Evolutionary conservation across 129 eudicot genomes (phyloP).

Genomic region (Artemisia annua): DNA sequence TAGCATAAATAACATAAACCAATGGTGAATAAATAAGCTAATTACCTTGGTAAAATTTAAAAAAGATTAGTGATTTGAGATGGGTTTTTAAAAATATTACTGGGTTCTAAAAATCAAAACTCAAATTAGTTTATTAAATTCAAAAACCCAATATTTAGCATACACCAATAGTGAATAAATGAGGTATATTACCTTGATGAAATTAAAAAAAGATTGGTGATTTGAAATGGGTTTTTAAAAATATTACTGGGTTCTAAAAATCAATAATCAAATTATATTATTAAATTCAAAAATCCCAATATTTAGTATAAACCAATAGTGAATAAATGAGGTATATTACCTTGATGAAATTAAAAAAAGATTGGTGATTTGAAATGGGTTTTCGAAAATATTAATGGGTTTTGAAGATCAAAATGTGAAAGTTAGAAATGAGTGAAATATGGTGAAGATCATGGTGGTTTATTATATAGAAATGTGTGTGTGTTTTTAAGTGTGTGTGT

Average conservation of each 20-base stretch:
- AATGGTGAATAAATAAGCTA: neutral
- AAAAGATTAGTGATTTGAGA: slow-evolving; percentile 29
- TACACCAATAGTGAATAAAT: neutral
- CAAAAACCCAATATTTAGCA: neutral
- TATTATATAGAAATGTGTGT: slow-evolving; percentile 16
- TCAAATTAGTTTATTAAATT: neutral
- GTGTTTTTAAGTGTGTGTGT: slow-evolving; percentile 1
- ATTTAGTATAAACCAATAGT: too few relatives aligned
- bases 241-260: slow-evolving; percentile 16
- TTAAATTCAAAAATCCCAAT: slow-evolving; percentile 10
- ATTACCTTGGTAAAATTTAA: slow-evolving; percentile 21
- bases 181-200: slow-evolving; percentile 22
- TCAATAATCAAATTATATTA: too few relatives aligned
- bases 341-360: slow-evolving; percentile 23
- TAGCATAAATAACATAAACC: too few relatives aligned
- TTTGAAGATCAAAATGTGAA: slow-evolving; percentile 7
- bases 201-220: slow-evolving; percentile 23
- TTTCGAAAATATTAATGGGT: slow-evolving; percentile 21
- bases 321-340: slow-evolving; percentile 3
- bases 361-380: slow-evolving; percentile 30
- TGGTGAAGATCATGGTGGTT: slow-evolving; percentile 30
- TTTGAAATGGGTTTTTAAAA: slow-evolving; percentile 30
- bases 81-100: slow-evolving; percentile 29
- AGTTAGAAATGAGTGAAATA: slow-evolving; percentile 26
- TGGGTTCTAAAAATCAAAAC: slow-evolving; percentile 7